A percentile compares a stretch with the other conserved stretches of the same genome.
Evolutionary conservation across 768 basidiomycete species (phyloP).

Genomic region (Mycena belliarum): DNA sequence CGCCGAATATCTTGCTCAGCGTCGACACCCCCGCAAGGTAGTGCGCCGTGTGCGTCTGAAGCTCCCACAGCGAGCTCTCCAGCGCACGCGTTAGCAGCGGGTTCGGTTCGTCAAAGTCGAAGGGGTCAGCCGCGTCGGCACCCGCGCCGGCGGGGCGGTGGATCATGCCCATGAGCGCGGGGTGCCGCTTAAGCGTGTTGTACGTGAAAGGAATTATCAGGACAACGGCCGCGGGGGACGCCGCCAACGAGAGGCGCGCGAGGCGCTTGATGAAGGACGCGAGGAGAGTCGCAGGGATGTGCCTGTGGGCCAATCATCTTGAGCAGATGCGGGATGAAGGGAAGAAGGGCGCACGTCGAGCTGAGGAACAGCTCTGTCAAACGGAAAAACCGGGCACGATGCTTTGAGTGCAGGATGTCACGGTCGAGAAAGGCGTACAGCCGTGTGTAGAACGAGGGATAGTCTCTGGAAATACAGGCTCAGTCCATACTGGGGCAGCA

Average conservation of each 20-base stretch:
- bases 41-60: conserved; percentile 75
- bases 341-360: conserved; percentile 70
- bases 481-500: conserved; percentile 3
- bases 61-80: conserved; percentile 91
- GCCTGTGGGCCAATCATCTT: conserved; percentile 39
- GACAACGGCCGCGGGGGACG: conserved; percentile 88
- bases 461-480: conserved; percentile 61
- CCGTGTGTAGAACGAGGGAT: conserved; percentile 91
- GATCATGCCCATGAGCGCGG: conserved; percentile 90
- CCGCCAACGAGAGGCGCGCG: conserved; percentile 76
- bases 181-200: conserved; percentile 90
- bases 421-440: conserved; percentile 89
- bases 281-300: conserved; percentile 86
- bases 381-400: conserved; percentile 94
- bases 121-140: conserved; percentile 57
- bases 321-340: background rate
- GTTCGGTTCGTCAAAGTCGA: conserved; percentile 62
- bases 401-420: conserved; percentile 86
- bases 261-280: conserved; percentile 95
- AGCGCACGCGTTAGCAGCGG: conserved; percentile 80
- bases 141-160: conserved; percentile 51
- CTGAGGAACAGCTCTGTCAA: conserved; percentile 87
- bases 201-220: conserved; percentile 93
- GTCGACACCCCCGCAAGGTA: conserved; percentile 90
- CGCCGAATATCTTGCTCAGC: conserved; percentile 79